These are phyloP conservation scores for Chloranthus sessilifolius DNA, from an alignment of 164 flowering plant species.

Conservation along the genomic window DNA sequence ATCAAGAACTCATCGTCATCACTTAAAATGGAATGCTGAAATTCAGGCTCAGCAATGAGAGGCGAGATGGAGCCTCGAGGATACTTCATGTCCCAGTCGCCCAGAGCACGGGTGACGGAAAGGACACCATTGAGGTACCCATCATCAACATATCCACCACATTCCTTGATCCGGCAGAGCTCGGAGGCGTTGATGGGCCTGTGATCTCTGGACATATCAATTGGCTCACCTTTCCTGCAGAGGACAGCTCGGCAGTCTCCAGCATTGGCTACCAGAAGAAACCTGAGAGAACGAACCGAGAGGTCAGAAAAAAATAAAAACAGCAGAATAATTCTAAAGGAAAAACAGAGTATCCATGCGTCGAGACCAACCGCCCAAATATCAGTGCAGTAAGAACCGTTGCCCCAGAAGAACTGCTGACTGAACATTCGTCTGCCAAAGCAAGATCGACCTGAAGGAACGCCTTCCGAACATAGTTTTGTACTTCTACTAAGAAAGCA, in stretches of 20 bases:
- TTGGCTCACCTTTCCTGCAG: constrained; percentile 73
- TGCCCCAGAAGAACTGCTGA: constrained; percentile 72
- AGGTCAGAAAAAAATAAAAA: background rate
- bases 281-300: constrained; percentile 48
- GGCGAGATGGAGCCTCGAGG: constrained; percentile 66
- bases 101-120: constrained; percentile 74
- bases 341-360: no score
- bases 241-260: constrained; percentile 95
- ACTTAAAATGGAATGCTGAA: constrained; percentile 43
- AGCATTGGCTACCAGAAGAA: constrained; percentile 75
- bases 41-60: constrained; percentile 77
- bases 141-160: constrained; percentile 64
- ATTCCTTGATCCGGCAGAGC: constrained; percentile 46
- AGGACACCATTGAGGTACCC: constrained; percentile 83
- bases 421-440: constrained; percentile 59
- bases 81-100: constrained; percentile 89
- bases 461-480: constrained; percentile 46
- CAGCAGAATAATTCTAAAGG: no score
- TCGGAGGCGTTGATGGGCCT: constrained; percentile 54
- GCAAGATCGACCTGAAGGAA: constrained; percentile 73
- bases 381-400: constrained; percentile 78
- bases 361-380: constrained; percentile 54
- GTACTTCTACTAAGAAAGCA: constrained; percentile 42
- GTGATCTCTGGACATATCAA: constrained; percentile 82
- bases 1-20: constrained; percentile 89